These are phyloP conservation scores for Anthracocystis panici-leucophaei DNA, from an alignment of 1,284 basidiomycete genomes.

Conservation along the genomic window DNA sequence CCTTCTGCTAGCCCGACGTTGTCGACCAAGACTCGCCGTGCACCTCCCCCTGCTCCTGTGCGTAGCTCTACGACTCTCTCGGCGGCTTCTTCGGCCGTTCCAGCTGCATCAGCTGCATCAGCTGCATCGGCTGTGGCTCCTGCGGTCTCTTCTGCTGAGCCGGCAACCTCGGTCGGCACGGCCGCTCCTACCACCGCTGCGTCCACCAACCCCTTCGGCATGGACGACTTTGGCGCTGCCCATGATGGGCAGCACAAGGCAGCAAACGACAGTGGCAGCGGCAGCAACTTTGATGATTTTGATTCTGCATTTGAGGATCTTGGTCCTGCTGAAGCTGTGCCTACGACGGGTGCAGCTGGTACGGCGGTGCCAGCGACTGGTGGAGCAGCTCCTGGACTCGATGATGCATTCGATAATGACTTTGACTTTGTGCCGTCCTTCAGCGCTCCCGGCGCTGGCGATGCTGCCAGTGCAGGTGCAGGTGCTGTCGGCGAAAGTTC, in stretches of 20 bases:
- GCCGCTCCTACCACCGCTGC: slow-evolving; percentile 23
- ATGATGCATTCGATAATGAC: slow-evolving; percentile 64
- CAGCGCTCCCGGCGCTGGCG: slow-evolving; percentile 24
- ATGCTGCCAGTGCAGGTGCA: slow-evolving; percentile 6
- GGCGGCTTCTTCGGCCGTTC: slow-evolving; percentile 24
- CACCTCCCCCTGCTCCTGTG: slow-evolving; percentile 60
- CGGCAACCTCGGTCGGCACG: slow-evolving; percentile 6
- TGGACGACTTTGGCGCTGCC: slow-evolving; percentile 39
- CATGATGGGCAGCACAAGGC: slow-evolving; percentile 8
- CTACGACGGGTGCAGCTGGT: slow-evolving; percentile 20
- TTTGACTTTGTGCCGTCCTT: slow-evolving; percentile 66
- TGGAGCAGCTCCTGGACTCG: slow-evolving; percentile 42
- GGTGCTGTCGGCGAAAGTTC: not conserved
- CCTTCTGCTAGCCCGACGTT: slow-evolving; percentile 32
- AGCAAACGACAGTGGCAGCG: slow-evolving; percentile 36
- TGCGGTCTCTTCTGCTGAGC: slow-evolving; percentile 26
- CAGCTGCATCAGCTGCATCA: slow-evolving; percentile 17
- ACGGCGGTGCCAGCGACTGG: not conserved
- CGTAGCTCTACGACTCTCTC: slow-evolving; percentile 40
- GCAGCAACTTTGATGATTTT: slow-evolving; percentile 64
- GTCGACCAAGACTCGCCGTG: slow-evolving; percentile 59
- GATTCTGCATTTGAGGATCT: slow-evolving; percentile 67
- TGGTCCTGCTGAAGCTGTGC: slow-evolving; percentile 56
- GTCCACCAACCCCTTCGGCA: slow-evolving; percentile 49
- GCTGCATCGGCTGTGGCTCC: too few relatives aligned